Conservation (phyloP, 2,329 filamentous ascomycete genomes). For the Gremmenia infestans region DNA sequence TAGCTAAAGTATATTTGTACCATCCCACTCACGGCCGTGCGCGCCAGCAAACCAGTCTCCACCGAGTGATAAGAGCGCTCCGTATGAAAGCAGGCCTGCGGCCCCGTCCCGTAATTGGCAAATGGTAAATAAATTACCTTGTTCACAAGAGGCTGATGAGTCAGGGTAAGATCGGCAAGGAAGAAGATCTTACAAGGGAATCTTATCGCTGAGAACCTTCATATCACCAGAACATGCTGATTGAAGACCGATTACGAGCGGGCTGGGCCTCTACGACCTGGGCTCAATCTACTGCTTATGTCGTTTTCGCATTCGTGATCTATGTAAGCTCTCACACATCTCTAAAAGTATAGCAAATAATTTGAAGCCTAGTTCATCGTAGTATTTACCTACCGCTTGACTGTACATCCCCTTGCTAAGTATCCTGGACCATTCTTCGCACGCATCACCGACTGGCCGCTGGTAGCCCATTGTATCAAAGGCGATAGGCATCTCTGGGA, state of each 20-base stretch:
- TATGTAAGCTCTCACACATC: not conserved
- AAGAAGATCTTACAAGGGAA: not conserved
- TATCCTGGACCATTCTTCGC: conserved; percentile 29
- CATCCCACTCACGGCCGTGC: too few species aligned
- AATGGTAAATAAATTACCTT: too few species aligned
- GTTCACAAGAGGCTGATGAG: too few species aligned
- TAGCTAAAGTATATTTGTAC: too few species aligned
- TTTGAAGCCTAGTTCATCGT: not conserved
- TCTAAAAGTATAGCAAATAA: not conserved
- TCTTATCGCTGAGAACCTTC: not conserved
- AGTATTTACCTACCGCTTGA: conserved; percentile 8
- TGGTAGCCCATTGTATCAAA: conserved; percentile 8
- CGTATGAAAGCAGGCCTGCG: too few species aligned
- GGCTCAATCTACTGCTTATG: not conserved
- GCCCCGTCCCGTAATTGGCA: too few species aligned
- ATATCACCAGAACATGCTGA: not conserved
- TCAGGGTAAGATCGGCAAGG: too few species aligned
- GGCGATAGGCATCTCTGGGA: conserved; percentile 15
- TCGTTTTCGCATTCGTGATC: not conserved
- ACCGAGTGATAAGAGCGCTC: too few species aligned
- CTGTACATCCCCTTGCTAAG: conserved; percentile 29
- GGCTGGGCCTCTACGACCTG: not conserved
- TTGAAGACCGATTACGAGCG: not conserved
- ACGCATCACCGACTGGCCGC: conserved; percentile 13
- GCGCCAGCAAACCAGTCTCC: too few species aligned